Evolutionary conservation across 129 eudicot genomes (phyloP), one percentile per base, ranked within the genome.

Genomic region (Ambrosia trifida): DNA sequence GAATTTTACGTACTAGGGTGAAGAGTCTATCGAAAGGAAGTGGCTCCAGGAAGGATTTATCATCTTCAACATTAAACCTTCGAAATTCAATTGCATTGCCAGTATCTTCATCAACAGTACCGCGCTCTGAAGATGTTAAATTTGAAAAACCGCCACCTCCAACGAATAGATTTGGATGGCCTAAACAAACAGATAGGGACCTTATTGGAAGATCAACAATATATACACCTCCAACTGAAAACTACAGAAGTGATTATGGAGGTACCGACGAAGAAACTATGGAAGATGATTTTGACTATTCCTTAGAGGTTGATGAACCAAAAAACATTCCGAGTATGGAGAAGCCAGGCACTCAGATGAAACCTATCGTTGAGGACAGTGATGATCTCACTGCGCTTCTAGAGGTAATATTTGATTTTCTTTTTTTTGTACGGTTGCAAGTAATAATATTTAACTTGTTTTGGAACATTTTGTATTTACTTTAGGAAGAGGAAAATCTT

Each of bases 11-110:
- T 64, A 14, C 60, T 45, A 88, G 91, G 81, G 95, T 88, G 35
- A 88, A 88, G 87, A 83, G 91, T 81, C 74, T 88, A 50, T 88
- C 91, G 0, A 88, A 88, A 72, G 91, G 91, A n/a, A 85, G 72
- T 78, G 72, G 50, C 76, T 82, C 83, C 20, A 75, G 77, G 76
- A 88, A 74, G 79, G 90, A 88, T 64, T 47, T 76, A 11, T 69
- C 75, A 14, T 80, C 90, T 28, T 77, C 84, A 56, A 73, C 83
- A 4, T 44, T 62, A 72, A 87, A 84, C 45, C 72, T 76, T 51
- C 77, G 86, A 38, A 77, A 72, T 73, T 83, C 90, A 63, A 64
- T 72, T 54, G 66, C 77, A 12, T 50, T 80, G 66, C 81, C 84
- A 7, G 76, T 79, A 17, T 64, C 73, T 17, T 52, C 74, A 16